A percentile compares a stretch with the other conserved stretches of the same genome.
Conservation (phyloP, 768 basidiomycete genomes). For the Russula sp. region DNA sequence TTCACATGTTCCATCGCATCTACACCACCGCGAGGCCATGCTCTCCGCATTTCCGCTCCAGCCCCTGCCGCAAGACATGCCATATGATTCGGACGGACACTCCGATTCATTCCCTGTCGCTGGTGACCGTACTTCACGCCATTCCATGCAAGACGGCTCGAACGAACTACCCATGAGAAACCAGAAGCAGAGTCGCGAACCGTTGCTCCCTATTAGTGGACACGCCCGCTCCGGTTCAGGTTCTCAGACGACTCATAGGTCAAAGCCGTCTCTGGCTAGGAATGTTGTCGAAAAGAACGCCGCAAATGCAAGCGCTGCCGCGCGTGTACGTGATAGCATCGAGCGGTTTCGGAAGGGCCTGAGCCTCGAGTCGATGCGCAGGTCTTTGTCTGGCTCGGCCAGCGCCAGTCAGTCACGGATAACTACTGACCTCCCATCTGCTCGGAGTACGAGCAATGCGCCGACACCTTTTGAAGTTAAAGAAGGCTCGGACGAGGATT, state of each 20-base stretch:
- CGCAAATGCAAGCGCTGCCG: constrained; percentile 33
- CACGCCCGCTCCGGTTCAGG: constrained; percentile 31
- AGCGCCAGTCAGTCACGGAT: constrained; percentile 27
- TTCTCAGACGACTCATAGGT: constrained; percentile 32
- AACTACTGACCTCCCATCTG: constrained; percentile 23
- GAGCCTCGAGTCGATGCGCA: constrained; percentile 39
- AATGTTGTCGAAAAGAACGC: constrained; percentile 36
- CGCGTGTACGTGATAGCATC: constrained; percentile 55
- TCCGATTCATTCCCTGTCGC: constrained; percentile 28
- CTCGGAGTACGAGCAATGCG: constrained; percentile 16
- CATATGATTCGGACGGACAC: constrained; percentile 46
- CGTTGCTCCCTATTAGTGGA: constrained; percentile 58
- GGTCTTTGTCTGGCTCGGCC: constrained; percentile 31
- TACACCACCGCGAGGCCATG: constrained; percentile 9
- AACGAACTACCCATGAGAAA: constrained; percentile 39
- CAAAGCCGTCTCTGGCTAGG: constrained; percentile 31
- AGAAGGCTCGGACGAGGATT: constrained; percentile 24
- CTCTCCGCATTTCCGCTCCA: constrained; percentile 43
- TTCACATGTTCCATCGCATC: constrained; percentile 31
- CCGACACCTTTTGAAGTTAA: constrained; percentile 27
- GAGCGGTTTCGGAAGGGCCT: constrained; percentile 56
- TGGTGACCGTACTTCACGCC: constrained; percentile 20
- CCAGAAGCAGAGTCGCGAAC: constrained; percentile 66
- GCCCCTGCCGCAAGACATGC: constrained; percentile 39
- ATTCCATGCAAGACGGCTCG: constrained; percentile 35